A percentile compares a stretch with the other conserved stretches of the same genome.
phyloP scores from a whole-genome alignment of 331 rosid species.

The Malus hybrid region DNA sequence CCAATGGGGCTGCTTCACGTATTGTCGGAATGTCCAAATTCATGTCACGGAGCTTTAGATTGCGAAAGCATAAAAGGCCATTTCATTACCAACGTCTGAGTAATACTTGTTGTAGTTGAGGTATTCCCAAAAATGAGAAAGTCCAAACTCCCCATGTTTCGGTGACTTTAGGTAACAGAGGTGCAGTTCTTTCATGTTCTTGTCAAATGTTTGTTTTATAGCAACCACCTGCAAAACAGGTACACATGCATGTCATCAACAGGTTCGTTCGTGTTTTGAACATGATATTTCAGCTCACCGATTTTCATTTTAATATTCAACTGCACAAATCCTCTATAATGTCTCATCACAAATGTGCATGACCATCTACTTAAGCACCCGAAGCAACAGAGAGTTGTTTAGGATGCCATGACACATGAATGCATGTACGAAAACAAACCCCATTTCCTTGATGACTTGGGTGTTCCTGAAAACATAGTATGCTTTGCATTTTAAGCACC shows the following conservation, averaged over 20 bases:
- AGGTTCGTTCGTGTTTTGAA: not conserved
- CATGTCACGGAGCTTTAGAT: not conserved
- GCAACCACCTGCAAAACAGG: constrained; percentile 59
- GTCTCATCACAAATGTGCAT: too few species aligned
- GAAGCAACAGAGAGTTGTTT: not conserved
- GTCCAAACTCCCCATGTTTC: constrained; percentile 53
- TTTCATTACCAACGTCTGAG: constrained; percentile 37
- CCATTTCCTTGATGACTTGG: not conserved
- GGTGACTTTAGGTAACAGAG: constrained; percentile 58
- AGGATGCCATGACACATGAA: not conserved
- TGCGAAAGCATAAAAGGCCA: constrained; percentile 27
- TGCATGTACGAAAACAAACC: not conserved
- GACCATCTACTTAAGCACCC: not conserved
- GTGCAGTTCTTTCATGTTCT: constrained; percentile 64
- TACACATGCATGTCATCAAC: constrained; percentile 5
- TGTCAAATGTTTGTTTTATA: constrained; percentile 61
- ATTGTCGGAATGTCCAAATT: not conserved
- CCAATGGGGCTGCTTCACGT: not conserved
- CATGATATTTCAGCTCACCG: not conserved
- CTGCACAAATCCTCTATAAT: not conserved
- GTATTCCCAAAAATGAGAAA: constrained; percentile 77
- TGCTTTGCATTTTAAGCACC: not conserved
- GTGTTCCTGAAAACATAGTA: not conserved
- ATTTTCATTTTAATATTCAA: not conserved
- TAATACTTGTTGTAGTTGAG: constrained; percentile 68